These are phyloP conservation scores for Trichothecium roseum DNA, from an alignment of 2,329 filamentous ascomycete genomes.

Conservation along the genomic window DNA sequence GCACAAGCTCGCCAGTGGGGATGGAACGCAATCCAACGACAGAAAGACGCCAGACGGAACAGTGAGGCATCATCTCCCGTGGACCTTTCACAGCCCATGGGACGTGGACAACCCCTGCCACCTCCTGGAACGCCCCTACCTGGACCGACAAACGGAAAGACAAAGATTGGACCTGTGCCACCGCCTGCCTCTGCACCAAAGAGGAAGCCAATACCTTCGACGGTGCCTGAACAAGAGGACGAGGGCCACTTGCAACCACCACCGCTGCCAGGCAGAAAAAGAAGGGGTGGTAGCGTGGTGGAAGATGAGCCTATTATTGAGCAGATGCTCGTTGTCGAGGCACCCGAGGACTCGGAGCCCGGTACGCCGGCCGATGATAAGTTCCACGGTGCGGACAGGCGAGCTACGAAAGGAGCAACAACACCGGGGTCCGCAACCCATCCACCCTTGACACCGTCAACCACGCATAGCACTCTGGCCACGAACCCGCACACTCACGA, in stretches of 20 bases:
- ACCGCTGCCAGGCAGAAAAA: constrained; percentile 36
- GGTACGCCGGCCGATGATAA: constrained; percentile 29
- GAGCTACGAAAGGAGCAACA: too few relatives aligned
- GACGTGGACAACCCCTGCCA: constrained; percentile 70
- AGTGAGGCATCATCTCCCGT: constrained; percentile 22
- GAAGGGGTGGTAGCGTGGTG: constrained; percentile 22
- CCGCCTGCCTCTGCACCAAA: constrained; percentile 36
- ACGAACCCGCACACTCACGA: neutral
- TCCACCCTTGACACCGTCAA: too few relatives aligned
- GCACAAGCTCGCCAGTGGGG: constrained; percentile 49
- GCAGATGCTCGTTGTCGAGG: constrained; percentile 55
- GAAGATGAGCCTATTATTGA: constrained; percentile 17
- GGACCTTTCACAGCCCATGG: constrained; percentile 59
- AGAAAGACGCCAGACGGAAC: constrained; percentile 29
- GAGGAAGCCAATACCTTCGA: constrained; percentile 49
- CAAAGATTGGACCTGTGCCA: constrained; percentile 43
- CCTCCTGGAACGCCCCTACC: constrained; percentile 74
- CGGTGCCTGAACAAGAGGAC: constrained; percentile 4
- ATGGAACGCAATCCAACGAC: constrained; percentile 43
- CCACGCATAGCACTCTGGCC: neutral
- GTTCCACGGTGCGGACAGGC: too few relatives aligned
- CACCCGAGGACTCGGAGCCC: constrained; percentile 52
- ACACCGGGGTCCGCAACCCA: too few relatives aligned
- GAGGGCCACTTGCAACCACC: constrained; percentile 19
- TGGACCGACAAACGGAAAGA: constrained; percentile 46